Conservation (phyloP, 306 rosid species). For the Lablab purpureus region DNA sequence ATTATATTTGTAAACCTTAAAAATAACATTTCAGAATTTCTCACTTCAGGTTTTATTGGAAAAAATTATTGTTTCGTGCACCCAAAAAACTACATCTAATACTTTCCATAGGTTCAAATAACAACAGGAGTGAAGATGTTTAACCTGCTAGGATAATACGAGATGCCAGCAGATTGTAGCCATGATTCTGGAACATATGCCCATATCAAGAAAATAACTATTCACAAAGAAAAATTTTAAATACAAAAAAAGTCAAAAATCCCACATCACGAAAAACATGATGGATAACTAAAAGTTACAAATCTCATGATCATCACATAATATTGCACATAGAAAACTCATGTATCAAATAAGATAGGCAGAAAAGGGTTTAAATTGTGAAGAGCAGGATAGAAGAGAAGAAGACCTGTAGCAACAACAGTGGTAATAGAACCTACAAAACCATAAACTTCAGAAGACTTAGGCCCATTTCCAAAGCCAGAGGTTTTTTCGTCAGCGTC, state of each 20-base stretch:
- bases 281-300: conserved; percentile 13
- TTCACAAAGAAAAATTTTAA: conserved; percentile 25
- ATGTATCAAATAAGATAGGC: conserved; percentile 14
- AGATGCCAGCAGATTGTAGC: conserved; percentile 83
- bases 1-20: conserved; percentile 10
- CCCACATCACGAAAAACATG: background rate
- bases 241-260: conserved; percentile 26
- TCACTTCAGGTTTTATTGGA: background rate
- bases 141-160: conserved; percentile 91
- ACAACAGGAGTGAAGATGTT: conserved; percentile 34
- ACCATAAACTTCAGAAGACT: conserved; percentile 91
- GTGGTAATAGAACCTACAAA: conserved; percentile 90
- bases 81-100: conserved; percentile 27
- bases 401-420: conserved; percentile 74
- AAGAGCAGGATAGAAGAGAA: conserved; percentile 23
- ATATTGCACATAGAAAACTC: background rate
- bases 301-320: conserved; percentile 16
- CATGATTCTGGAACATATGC: conserved; percentile 92
- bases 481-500: conserved; percentile 62
- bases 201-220: conserved; percentile 90
- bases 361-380: conserved; percentile 3
- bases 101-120: conserved; percentile 19
- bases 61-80: background rate
- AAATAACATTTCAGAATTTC: background rate
- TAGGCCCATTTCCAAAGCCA: conserved; percentile 79